phyloP scores from a whole-genome alignment of 179 eudicot species.

The Actinidia polygama region DNA sequence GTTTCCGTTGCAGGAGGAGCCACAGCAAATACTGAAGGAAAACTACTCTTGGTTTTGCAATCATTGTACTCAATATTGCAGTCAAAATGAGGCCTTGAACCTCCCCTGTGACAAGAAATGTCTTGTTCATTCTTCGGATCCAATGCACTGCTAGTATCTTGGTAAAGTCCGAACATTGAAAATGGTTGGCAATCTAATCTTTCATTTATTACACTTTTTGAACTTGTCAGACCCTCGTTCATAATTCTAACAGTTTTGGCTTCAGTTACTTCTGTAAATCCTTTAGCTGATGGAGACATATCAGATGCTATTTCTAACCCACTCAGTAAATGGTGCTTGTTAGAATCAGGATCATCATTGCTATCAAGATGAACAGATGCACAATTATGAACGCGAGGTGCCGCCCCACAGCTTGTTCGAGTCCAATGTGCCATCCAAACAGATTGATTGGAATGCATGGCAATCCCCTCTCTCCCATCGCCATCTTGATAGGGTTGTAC shows the following conservation, averaged over 20 bases:
- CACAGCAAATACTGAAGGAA: constrained; percentile 13
- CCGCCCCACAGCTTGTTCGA: constrained; percentile 25
- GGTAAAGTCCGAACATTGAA: constrained; percentile 22
- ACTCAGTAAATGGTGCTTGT: constrained; percentile 5
- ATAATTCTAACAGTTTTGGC: constrained; percentile 23
- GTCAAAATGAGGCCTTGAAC: constrained; percentile 15
- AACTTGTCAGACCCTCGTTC: constrained; percentile 21
- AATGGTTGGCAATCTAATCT: constrained; percentile 2
- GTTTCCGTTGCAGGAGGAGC: constrained; percentile 31
- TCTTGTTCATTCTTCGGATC: constrained; percentile 16
- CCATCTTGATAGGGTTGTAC: constrained; percentile 32
- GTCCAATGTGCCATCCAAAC: constrained; percentile 67
- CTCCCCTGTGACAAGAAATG: constrained; percentile 3
- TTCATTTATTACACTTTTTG: constrained; percentile 29
- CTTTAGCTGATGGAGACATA: constrained; percentile 27
- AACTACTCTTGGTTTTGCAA: not conserved
- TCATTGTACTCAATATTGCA: constrained; percentile 22
- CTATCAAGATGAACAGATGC: constrained; percentile 14
- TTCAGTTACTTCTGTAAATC: constrained; percentile 26
- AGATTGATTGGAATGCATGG: constrained; percentile 39
- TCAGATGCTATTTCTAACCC: constrained; percentile 28
- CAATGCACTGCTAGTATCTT: constrained; percentile 19
- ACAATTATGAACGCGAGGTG: constrained; percentile 23
- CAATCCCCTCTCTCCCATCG: constrained; percentile 34
- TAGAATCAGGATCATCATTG: constrained; percentile 19